Percentiles rank a stretch among this genome's conserved stretches.
phyloP scores from a whole-genome alignment of 2,329 filamentous ascomycete genomes.

The Podosphaera fusca region DNA sequence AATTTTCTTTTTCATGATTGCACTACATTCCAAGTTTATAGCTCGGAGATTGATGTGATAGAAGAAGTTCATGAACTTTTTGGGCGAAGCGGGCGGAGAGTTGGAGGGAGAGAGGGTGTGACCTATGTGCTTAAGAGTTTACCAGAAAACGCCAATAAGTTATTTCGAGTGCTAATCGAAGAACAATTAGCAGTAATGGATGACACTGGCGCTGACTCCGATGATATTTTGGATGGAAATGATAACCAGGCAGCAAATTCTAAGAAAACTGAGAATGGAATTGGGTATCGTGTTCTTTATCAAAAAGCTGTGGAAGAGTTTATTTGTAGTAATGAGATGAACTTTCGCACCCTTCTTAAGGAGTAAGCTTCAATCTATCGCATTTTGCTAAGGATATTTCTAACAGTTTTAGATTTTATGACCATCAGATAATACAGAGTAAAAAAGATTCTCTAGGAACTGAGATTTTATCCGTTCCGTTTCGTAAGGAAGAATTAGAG shows the following conservation, averaged over 20 bases:
- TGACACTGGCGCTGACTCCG: slow-evolving; percentile 24
- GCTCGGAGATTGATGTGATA: slow-evolving; percentile 57
- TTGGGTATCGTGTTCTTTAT: slow-evolving; percentile 81
- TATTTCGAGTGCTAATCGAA: slow-evolving; percentile 66
- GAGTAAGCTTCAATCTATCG: slow-evolving; percentile 32
- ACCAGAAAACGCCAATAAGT: slow-evolving; percentile 71
- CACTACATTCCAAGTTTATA: slow-evolving; percentile 64
- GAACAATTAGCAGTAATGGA: slow-evolving; percentile 57
- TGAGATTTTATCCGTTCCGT: slow-evolving; percentile 66
- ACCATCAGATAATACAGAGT: slow-evolving; percentile 91
- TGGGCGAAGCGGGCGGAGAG: slow-evolving; percentile 52
- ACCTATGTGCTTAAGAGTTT: slow-evolving; percentile 75
- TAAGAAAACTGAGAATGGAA: slow-evolving; percentile 26
- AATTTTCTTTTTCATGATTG: slow-evolving; percentile 84
- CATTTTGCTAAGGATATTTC: neutral
- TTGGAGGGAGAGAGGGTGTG: slow-evolving; percentile 78
- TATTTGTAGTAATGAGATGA: slow-evolving; percentile 89
- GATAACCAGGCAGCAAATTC: slow-evolving; percentile 12
- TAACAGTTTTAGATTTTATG: slow-evolving; percentile 47
- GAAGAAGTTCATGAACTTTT: slow-evolving; percentile 78
- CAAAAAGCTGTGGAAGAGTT: slow-evolving; percentile 94
- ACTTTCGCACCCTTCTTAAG: slow-evolving; percentile 79
- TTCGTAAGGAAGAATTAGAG: slow-evolving; percentile 73
- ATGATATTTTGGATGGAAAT: slow-evolving; percentile 7
- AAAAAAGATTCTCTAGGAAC: slow-evolving; percentile 67